A percentile compares a stretch with the other conserved stretches of the same genome.
phyloP scores from a whole-genome alignment of 1,284 basidiomycete species.

The Puccinia horiana region DNA sequence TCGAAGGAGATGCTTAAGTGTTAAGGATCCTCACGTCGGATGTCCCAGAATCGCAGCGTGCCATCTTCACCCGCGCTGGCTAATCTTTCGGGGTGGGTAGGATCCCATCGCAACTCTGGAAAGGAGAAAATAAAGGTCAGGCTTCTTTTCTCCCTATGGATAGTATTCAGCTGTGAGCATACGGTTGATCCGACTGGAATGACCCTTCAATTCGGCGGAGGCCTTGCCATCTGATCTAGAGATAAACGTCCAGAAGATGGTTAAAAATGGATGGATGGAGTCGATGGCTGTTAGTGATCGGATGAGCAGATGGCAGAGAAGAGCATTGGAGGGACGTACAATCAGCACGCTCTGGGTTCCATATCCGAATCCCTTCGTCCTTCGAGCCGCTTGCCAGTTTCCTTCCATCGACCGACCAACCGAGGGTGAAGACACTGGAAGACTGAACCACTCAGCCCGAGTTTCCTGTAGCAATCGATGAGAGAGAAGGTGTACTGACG shows the following conservation, averaged over 20 bases:
- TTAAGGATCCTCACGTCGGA: constrained; percentile 31
- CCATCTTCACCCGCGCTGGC: constrained; percentile 54
- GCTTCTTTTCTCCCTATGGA: background rate
- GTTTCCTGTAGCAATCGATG: background rate
- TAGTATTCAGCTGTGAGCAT: constrained; percentile 32
- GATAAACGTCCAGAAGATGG: background rate
- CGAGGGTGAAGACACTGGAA: constrained; percentile 34
- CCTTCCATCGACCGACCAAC: constrained; percentile 41
- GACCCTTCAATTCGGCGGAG: constrained; percentile 55
- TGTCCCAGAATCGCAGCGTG: constrained; percentile 56
- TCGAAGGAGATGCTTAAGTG: background rate
- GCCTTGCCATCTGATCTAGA: constrained; percentile 52
- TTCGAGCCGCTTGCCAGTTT: constrained; percentile 39
- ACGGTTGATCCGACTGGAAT: constrained; percentile 56
- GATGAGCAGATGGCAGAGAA: background rate
- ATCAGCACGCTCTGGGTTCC: constrained; percentile 41
- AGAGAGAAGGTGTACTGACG: background rate
- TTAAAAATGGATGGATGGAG: background rate
- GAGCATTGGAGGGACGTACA: background rate
- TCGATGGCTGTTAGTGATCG: background rate
- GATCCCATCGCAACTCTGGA: constrained; percentile 52
- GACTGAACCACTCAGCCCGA: too few species aligned
- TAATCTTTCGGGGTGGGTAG: constrained; percentile 53
- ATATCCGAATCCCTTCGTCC: constrained; percentile 40
- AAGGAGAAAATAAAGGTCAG: background rate